These are phyloP conservation scores for Curvularia sp. DNA, from an alignment of 2,329 filamentous ascomycete species.

Conservation along the genomic window DNA sequence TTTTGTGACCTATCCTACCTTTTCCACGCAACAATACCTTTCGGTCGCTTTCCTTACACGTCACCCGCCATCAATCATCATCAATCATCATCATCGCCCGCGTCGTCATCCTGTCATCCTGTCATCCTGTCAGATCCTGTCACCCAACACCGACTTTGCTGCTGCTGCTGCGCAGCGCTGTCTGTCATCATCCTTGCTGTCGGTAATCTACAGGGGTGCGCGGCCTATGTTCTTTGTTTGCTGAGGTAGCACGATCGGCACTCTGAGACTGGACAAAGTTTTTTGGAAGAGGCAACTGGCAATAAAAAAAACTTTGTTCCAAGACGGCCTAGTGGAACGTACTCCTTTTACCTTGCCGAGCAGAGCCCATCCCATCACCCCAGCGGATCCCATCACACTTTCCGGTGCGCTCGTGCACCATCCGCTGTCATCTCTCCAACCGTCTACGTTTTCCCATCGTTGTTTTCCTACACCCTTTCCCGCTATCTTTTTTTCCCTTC, in stretches of 20 bases:
- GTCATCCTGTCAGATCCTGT: neutral
- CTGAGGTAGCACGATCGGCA: constrained; percentile 29
- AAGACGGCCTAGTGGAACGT: constrained; percentile 37
- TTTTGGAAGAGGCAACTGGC: constrained; percentile 28
- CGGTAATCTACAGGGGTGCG: constrained; percentile 9
- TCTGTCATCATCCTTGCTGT: constrained; percentile 1
- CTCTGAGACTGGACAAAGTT: constrained; percentile 37
- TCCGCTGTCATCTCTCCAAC: constrained; percentile 28
- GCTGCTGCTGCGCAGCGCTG: neutral
- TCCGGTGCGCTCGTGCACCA: constrained; percentile 32
- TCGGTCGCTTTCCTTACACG: constrained; percentile 25
- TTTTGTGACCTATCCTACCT: constrained; percentile 28
- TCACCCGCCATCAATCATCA: constrained; percentile 24
- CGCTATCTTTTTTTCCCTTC: neutral
- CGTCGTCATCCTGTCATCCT: neutral
- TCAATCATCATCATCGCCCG: constrained; percentile 6
- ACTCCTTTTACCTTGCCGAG: constrained; percentile 41
- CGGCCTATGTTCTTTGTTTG: constrained; percentile 17
- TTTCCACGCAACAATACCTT: constrained; percentile 23
- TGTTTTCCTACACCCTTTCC: constrained; percentile 10
- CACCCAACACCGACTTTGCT: neutral
- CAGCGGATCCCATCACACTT: constrained; percentile 24
- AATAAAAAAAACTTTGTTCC: constrained; percentile 38
- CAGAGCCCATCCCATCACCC: constrained; percentile 27
- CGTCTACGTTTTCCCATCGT: constrained; percentile 19